Evolutionary conservation across 2,329 filamentous ascomycete genomes (phyloP), one percentile per base, ranked within the genome.

Genomic region (Colletotrichum sp.): DNA sequence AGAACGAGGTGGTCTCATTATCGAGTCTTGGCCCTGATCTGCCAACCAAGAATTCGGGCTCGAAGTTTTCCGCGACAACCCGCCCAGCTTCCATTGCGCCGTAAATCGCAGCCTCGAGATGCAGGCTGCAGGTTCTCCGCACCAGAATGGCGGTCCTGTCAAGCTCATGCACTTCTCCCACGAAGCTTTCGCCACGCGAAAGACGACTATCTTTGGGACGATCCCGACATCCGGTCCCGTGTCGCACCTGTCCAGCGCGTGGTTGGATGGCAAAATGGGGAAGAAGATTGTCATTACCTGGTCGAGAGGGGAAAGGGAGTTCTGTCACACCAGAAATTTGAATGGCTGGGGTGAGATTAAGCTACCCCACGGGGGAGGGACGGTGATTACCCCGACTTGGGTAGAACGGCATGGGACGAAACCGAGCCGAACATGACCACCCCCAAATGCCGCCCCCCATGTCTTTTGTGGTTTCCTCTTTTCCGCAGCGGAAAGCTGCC

Each of bases 341-440:
- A 75, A 56, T 67, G 72, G 72, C 72, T 62, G 69, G 55, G 66
- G 52, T 38, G 55, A 24, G 38, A 55, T 30, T 9, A 34, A 38
- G n/a, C 55, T 28, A 68, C 30, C 70, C 69, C 70, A 36, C 36
- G 21, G 61, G 62, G 38, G 69, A 43, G 61, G 55, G 56, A 72
- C 73, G 73, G 58, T 64, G 43, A 75, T 75, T 60, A 60, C 65
- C 64, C 70, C 70, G 64, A 75, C 73, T 68, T 72, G 69, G 69
- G 48, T 26, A 61, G 38, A 58, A 58, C 62, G 43, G 43, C 43
- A 5, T 73, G 64, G 64, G 70, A 75, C 73, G 58, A 73, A 73
- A 65, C 34, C 5, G 28, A 28, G 43, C 36, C 52, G 66, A 68
- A 38, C 66, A 32, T 52, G 43, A 52, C 43, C 43, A 52, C n/a